Evolutionary conservation across 2,329 filamentous ascomycete species (phyloP).

Genomic region (Microdochium nivale): DNA sequence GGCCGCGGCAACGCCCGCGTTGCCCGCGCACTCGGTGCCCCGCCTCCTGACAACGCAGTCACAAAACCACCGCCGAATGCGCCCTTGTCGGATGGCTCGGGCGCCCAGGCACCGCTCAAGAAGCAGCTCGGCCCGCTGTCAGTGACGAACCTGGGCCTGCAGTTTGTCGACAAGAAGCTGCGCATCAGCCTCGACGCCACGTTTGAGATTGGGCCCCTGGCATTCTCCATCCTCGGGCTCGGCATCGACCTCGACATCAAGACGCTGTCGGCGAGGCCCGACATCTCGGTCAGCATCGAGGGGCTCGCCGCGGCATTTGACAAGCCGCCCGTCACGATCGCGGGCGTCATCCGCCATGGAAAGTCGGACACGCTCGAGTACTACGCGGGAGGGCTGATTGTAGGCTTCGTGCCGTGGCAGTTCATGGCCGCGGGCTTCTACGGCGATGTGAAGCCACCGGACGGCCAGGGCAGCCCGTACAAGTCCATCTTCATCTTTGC

Average conservation of each 20-base stretch:
- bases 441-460: conserved; percentile 9
- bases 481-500: conserved; percentile 27
- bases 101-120: conserved; percentile 13
- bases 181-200: conserved; percentile 23
- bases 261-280: conserved; percentile 4
- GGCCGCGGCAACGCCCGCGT: too few relatives aligned
- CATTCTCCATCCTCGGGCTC: conserved; percentile 24
- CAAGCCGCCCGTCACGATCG: conserved; percentile 23
- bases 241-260: conserved; percentile 15
- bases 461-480: conserved; percentile 9
- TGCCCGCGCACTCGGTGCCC: too few relatives aligned
- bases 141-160: conserved; percentile 25
- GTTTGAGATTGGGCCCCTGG: conserved; percentile 25
- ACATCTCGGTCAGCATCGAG: conserved; percentile 13
- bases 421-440: conserved; percentile 32
- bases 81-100: not conserved
- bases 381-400: conserved; percentile 26
- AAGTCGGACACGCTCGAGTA: conserved; percentile 14
- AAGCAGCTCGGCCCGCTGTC: conserved; percentile 21
- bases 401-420: conserved; percentile 24
- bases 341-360: conserved; percentile 22
- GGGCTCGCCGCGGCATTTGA: conserved; percentile 25
- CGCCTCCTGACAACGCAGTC: too few relatives aligned
- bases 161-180: conserved; percentile 20
- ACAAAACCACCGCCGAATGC: not conserved